Evolutionary conservation across 2,329 filamentous ascomycete species (phyloP).

Genomic region (Paracamarosporium sp.): DNA sequence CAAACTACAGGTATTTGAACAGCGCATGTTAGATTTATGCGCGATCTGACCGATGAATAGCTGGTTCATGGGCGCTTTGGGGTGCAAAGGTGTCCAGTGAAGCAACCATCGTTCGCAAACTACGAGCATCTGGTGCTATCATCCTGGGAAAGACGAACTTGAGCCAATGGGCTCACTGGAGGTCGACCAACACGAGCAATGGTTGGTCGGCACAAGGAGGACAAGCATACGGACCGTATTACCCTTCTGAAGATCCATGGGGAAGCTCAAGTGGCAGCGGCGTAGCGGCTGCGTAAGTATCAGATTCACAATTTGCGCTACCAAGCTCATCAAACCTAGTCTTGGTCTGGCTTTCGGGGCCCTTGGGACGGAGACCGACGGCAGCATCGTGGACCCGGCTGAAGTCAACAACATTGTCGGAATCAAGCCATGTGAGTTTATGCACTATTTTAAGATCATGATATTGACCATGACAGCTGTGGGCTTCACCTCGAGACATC

Average conservation of each 20-base stretch:
- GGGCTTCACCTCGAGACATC: conserved; percentile 69
- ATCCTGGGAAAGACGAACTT: not conserved
- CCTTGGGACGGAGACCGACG: conserved; percentile 78
- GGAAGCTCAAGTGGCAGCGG: not conserved
- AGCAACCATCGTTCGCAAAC: not conserved
- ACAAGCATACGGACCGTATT: not conserved
- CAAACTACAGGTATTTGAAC: not conserved
- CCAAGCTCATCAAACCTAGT: too few relatives aligned
- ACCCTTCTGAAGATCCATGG: not conserved
- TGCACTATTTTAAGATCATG: too few relatives aligned
- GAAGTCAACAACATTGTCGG: conserved; percentile 73
- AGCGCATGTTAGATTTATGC: too few relatives aligned
- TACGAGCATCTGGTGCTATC: not conserved
- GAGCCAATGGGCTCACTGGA: not conserved
- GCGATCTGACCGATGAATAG: too few relatives aligned
- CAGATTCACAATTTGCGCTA: too few relatives aligned
- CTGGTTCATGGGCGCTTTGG: not conserved
- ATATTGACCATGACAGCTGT: too few relatives aligned
- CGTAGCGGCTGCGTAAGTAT: not conserved
- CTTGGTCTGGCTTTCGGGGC: conserved; percentile 56
- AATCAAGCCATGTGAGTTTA: conserved; percentile 77
- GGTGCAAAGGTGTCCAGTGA: not conserved
- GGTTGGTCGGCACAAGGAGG: not conserved
- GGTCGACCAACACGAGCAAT: not conserved
- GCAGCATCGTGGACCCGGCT: conserved; percentile 71